Conservation (phyloP, 1,284 basidiomycete species). For the Sporisorium sorghi region DNA sequence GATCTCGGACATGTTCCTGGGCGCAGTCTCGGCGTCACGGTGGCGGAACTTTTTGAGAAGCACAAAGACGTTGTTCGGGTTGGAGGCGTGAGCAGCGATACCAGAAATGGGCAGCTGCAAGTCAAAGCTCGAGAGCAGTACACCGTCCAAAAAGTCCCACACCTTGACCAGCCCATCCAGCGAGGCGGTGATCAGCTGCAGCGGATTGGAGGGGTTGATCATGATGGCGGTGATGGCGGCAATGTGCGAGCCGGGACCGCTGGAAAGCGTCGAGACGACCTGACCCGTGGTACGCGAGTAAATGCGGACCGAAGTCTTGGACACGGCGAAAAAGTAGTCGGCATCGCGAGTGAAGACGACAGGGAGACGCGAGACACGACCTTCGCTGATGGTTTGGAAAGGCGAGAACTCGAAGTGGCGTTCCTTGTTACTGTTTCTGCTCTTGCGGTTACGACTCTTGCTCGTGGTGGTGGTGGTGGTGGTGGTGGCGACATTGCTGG, state of each 20-base stretch:
- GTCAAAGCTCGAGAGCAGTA: constrained; percentile 75
- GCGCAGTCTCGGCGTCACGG: constrained; percentile 33
- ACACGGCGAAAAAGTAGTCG: constrained; percentile 63
- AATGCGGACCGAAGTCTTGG: constrained; percentile 59
- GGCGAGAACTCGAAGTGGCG: constrained; percentile 32
- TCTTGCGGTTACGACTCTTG: constrained; percentile 26
- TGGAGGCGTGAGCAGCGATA: constrained; percentile 77
- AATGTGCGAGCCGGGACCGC: constrained; percentile 47
- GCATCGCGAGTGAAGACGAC: constrained; percentile 52
- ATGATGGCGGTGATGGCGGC: constrained; percentile 76
- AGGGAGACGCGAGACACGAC: constrained; percentile 41
- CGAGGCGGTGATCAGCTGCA: constrained; percentile 88
- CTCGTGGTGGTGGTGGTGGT: constrained; percentile 4
- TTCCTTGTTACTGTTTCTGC: constrained; percentile 32
- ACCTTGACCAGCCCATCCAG: constrained; percentile 84
- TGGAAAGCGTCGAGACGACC: constrained; percentile 64
- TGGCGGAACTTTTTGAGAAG: constrained; percentile 74
- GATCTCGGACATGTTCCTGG: constrained; percentile 38
- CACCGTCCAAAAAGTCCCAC: constrained; percentile 93
- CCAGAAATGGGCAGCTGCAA: constrained; percentile 78
- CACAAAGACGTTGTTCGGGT: constrained; percentile 77
- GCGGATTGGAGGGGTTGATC: constrained; percentile 85
- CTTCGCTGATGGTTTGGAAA: constrained; percentile 47
- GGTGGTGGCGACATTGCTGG: constrained; percentile 17
- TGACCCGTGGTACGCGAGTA: constrained; percentile 61